Percentiles rank a stretch among this genome's conserved stretches.
Evolutionary conservation across 352 stramenopile species (phyloP).

Genomic region (Globisporangium paroecandrum): DNA sequence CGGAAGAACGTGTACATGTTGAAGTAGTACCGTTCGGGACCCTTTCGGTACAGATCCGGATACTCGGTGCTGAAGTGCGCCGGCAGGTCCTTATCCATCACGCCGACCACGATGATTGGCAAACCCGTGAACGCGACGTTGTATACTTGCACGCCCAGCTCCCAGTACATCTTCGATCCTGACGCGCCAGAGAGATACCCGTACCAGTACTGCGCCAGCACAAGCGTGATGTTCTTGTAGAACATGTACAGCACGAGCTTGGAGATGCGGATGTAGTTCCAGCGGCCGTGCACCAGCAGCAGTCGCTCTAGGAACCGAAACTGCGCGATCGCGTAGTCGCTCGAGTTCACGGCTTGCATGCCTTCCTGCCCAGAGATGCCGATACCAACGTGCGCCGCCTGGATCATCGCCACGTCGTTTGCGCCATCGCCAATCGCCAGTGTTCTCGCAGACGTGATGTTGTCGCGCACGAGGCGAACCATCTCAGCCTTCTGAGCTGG

Average conservation of each 20-base stretch:
- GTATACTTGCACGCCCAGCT: conserved; percentile 87
- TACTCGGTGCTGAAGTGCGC: conserved; percentile 73
- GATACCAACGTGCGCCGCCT: conserved; percentile 91
- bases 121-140: conserved; percentile 94
- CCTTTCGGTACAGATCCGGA: conserved; percentile 70
- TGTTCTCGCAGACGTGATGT: conserved; percentile 51
- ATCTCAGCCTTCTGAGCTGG: conserved; percentile 85
- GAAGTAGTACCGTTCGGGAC: conserved; percentile 67
- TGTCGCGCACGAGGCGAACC: conserved; percentile 62
- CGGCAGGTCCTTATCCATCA: conserved; percentile 82
- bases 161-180: conserved; percentile 83
- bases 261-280: conserved; percentile 90
- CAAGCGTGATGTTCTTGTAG: conserved; percentile 94
- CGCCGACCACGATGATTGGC: conserved; percentile 86
- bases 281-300: conserved; percentile 90
- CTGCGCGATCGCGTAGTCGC: conserved; percentile 92
- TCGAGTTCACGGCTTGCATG: conserved; percentile 93
- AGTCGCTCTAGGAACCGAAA: conserved; percentile 91
- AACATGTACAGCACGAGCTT: conserved; percentile 92
- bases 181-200: conserved; percentile 92
- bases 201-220: conserved; percentile 89
- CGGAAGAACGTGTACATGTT: conserved; percentile 75
- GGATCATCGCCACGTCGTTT: conserved; percentile 96
- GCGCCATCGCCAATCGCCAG: conserved; percentile 92
- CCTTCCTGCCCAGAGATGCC: conserved; percentile 94